phyloP scores from a whole-genome alignment of 2,329 filamentous ascomycete genomes.

The Arthrinium phaeospermum region DNA sequence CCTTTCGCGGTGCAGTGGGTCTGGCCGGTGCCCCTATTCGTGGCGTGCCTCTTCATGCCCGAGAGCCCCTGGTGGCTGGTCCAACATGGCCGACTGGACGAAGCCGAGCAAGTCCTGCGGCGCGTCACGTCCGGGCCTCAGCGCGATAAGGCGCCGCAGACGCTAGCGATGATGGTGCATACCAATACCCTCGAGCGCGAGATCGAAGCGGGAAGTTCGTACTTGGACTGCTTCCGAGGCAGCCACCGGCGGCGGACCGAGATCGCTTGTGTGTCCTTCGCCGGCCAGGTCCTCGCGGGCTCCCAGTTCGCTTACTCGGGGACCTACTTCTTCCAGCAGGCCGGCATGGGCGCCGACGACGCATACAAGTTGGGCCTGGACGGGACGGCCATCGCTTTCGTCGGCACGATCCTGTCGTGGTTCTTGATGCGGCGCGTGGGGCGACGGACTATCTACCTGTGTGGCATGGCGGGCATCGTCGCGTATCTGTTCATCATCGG shows the following conservation, averaged over 20 bases:
- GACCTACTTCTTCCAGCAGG: constrained; percentile 39
- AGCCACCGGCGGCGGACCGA: constrained; percentile 41
- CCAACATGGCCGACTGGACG: constrained; percentile 31
- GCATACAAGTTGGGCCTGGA: constrained; percentile 36
- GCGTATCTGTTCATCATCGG: constrained; percentile 42
- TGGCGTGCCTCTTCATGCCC: constrained; percentile 20
- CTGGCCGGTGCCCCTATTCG: constrained; percentile 37
- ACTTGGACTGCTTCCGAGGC: constrained; percentile 45
- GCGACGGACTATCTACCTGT: constrained; percentile 41
- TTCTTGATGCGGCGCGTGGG: constrained; percentile 39
- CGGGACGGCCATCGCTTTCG: constrained; percentile 40
- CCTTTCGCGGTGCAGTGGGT: constrained; percentile 49
- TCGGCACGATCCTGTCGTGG: constrained; percentile 46
- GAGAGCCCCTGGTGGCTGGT: constrained; percentile 26
- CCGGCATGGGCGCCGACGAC: constrained; percentile 31
- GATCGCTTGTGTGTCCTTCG: constrained; percentile 35
- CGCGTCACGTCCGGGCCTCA: constrained; percentile 31
- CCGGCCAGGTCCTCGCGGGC: constrained; percentile 30
- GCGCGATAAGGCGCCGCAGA: constrained; percentile 34
- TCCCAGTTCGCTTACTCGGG: constrained; percentile 33
- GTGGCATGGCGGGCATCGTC: constrained; percentile 40
- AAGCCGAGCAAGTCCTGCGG: constrained; percentile 37
- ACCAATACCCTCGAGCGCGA: constrained; percentile 43
- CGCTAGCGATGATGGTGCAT: constrained; percentile 45
- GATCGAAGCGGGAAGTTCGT: constrained; percentile 37